Evolutionary conservation across 345 rosid species (phyloP).

Genomic region (Citrus maxima): DNA sequence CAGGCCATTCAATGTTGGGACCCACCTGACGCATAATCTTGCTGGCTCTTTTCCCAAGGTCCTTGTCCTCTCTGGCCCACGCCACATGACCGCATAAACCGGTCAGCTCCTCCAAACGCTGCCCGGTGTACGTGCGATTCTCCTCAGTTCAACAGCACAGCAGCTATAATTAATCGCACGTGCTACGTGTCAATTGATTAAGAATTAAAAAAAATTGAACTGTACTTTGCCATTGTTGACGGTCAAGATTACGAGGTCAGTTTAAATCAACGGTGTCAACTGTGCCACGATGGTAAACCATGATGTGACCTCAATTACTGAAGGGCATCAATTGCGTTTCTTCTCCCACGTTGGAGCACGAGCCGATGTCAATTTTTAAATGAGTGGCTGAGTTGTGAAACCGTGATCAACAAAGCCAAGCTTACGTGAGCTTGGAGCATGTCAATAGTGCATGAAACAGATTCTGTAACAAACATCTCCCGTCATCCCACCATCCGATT

Average conservation of each 20-base stretch:
- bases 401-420: background rate
- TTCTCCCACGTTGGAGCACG: conserved; percentile 11
- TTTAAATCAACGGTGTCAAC: background rate
- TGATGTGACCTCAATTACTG: conserved; percentile 10
- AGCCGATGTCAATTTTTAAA: background rate
- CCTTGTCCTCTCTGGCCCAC: conserved; percentile 47
- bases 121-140: conserved; percentile 25
- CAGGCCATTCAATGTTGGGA: conserved; percentile 3
- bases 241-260: background rate
- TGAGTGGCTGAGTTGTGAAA: background rate
- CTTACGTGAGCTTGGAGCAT: background rate
- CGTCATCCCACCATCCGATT: too few species aligned
- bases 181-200: conserved; percentile 22
- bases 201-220: background rate
- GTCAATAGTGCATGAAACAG: background rate
- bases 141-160: conserved; percentile 10
- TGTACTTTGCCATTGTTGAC: background rate
- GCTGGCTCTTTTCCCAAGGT: conserved; percentile 37
- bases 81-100: conserved; percentile 28
- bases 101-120: conserved; percentile 1
- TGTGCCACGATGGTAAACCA: background rate
- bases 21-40: conserved; percentile 19
- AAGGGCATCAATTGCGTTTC: background rate
- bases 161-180: conserved; percentile 3
- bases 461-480: too few species aligned